A percentile compares a stretch with the other conserved stretches of the same genome.
Conservation (phyloP, 2,329 filamentous ascomycete genomes). For the Ciborinia camelliae region DNA sequence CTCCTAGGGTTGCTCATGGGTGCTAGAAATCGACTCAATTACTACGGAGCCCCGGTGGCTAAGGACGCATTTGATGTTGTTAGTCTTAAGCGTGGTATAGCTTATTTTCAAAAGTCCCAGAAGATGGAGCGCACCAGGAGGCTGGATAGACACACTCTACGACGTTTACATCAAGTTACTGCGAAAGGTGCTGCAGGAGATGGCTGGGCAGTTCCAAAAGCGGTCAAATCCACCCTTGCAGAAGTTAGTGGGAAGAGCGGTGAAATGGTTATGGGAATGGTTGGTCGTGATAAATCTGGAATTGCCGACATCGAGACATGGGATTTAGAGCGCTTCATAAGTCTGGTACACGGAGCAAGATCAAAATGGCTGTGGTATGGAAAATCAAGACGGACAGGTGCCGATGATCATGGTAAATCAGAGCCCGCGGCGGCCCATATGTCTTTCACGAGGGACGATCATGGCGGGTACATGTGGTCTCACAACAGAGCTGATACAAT, state of each 20-base stretch:
- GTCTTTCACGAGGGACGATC: slow-evolving; percentile 57
- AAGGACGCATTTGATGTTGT: slow-evolving; percentile 92
- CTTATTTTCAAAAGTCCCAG: slow-evolving; percentile 84
- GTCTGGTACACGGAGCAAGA: slow-evolving; percentile 73
- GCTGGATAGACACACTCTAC: slow-evolving; percentile 78
- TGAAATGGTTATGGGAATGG: slow-evolving; percentile 94
- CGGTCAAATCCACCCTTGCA: slow-evolving; percentile 91
- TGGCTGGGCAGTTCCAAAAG: slow-evolving; percentile 86
- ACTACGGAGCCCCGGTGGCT: slow-evolving; percentile 74
- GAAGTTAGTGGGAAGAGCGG: slow-evolving; percentile 92
- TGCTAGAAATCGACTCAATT: slow-evolving; percentile 82
- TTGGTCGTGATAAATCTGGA: slow-evolving; percentile 77
- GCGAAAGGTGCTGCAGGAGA: slow-evolving; percentile 87
- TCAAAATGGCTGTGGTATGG: slow-evolving; percentile 95
- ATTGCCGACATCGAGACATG: slow-evolving; percentile 91
- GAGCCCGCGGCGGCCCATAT: slow-evolving; percentile 46
- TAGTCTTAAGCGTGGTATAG: slow-evolving; percentile 77
- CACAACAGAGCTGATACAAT: slow-evolving; percentile 50
- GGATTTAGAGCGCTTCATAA: slow-evolving; percentile 80
- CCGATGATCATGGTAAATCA: slow-evolving; percentile 45
- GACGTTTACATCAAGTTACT: slow-evolving; percentile 76
- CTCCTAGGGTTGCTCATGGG: slow-evolving; percentile 86
- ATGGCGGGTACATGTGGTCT: slow-evolving; percentile 45
- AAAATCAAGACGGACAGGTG: slow-evolving; percentile 67
- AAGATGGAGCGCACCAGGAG: slow-evolving; percentile 75